Base-by-base conservation (phyloP, 2,329 filamentous ascomycete genomes). In the Colletotrichum costaricense region DNA sequence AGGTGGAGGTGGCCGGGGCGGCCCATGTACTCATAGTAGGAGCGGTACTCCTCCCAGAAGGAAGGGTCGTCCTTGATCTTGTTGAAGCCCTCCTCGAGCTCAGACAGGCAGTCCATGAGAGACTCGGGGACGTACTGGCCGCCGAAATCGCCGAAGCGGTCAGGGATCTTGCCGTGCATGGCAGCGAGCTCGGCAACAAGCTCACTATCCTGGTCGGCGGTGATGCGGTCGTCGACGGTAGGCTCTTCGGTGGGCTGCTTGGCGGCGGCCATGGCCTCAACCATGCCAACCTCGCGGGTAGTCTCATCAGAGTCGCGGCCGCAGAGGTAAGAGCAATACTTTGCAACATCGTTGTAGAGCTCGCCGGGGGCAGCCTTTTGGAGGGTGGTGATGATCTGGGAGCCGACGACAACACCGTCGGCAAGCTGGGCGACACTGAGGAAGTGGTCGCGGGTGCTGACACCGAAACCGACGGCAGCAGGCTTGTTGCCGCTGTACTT, bases 71-170 rank as follows among this genome's bases (percentile, higher is more conserved):
- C 91, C 79, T 92, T 93, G 74, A 97, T 95, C 78, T 93, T 86
- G 78, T 97, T 93, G 88, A 99, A 99, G 42, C 96, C 97, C 33
- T 91, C 91, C 84, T 99, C 96, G 6, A 99, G 90, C 84, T 99
- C 91, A 0, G 92, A 92, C 72, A 99, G 86, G 81, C 96, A 98
- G 85, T 98, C 96, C 96, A 99, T 98, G 74, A 99, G 89, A 24
- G 95, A 97, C 84, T 99, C 97, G 1, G 97, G 97, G 3, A 99
- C 97, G 80, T 98, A 99, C 83, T 98, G 96, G 19, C 97, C 97
- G 78, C 97, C 97, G 76, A 97, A 99, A 81, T 98, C 94, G 76
- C 97, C 97, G 79, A 99, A 98, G 64, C 95, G 92, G 75, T 95
- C 91, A 14, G 95, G 94, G 64, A 97, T 91, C 78, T 93, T 91